These are phyloP conservation scores for Trichosanthes truncata DNA, from an alignment of 306 rosid genomes.

Conservation along the genomic window DNA sequence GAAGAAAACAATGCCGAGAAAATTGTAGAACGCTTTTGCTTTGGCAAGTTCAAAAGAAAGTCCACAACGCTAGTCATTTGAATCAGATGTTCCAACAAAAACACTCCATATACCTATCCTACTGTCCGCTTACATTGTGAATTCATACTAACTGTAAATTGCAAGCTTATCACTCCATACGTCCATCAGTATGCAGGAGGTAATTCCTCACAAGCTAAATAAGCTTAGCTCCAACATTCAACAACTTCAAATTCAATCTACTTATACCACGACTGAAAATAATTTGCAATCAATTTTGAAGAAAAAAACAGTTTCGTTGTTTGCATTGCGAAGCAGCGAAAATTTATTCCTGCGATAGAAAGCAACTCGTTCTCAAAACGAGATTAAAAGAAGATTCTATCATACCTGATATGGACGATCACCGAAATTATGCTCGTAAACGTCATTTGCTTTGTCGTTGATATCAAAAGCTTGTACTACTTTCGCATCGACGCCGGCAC, in stretches of 20 bases:
- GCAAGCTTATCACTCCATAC: neutral
- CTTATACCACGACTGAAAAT: neutral
- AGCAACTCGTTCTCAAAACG: neutral
- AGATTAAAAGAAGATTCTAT: neutral
- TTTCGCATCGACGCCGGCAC: constrained; percentile 44
- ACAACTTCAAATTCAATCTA: neutral
- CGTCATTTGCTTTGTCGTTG: constrained; percentile 81
- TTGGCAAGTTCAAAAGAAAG: neutral
- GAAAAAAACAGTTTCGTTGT: neutral
- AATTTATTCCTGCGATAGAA: neutral
- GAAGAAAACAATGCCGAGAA: neutral
- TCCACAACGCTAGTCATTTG: neutral
- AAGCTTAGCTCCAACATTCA: neutral
- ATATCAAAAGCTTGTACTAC: constrained; percentile 83
- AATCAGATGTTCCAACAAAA: neutral
- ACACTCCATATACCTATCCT: neutral
- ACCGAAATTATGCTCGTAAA: constrained; percentile 62
- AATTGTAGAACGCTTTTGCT: neutral
- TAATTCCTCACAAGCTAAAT: neutral
- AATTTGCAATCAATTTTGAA: neutral
- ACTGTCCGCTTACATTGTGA: neutral
- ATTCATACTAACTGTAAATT: neutral
- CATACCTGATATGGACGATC: constrained; percentile 87
- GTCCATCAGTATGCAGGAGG: neutral
- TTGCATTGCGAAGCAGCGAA: neutral